Evolutionary conservation across 345 rosid species (phyloP), one percentile per base, ranked within the genome.

Genomic region (Mercurialis annua): DNA sequence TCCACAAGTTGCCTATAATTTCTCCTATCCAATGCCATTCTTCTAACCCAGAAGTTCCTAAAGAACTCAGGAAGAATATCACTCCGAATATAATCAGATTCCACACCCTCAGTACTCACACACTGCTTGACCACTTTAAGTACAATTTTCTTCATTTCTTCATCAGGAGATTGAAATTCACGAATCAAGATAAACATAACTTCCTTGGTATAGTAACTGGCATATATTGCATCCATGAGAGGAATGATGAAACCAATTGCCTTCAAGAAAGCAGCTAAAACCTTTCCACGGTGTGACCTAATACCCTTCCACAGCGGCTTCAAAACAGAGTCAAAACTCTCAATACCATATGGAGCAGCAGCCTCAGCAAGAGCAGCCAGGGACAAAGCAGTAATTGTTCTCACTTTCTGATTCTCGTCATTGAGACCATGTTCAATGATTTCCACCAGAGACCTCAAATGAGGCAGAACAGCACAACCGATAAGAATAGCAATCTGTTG

Each of bases 291-390:
- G 81, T 94, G 99, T 30, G 96, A 86, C 76, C 98, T 86, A 66
- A 90, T 92, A 73, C 99, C 99, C 81, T 94, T 94, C 99, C 99
- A 94, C 79, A 94, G 69, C 23, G 99, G 99, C 85, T 92, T 94
- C 86, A 94, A 73, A 66, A 94, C 98, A 4, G 98, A 87, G 66
- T 92, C 98, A 51, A 94, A 94, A 79, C 98, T 94, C 79, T 94
- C 99, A 69, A 94, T 94, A 77, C 99, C 98, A 74, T 94, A 94
- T 5, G 99, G 98, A 17, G 99, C 98, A 80, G 99, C 84, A 71
- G 99, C 99, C 85, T 94, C 99, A 3, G 99, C 99, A 67, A 94
- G 98, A 62, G 98, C 99, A 79, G 99, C 98, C 76, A 94, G 70
- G 49, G 99, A 94, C 82, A 94, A 78, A n/a, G 99, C 99, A 15